A percentile compares a stretch with the other conserved stretches of the same genome.
phyloP scores from a whole-genome alignment of 2,329 filamentous ascomycete species.

The Xylariaceae sp. region DNA sequence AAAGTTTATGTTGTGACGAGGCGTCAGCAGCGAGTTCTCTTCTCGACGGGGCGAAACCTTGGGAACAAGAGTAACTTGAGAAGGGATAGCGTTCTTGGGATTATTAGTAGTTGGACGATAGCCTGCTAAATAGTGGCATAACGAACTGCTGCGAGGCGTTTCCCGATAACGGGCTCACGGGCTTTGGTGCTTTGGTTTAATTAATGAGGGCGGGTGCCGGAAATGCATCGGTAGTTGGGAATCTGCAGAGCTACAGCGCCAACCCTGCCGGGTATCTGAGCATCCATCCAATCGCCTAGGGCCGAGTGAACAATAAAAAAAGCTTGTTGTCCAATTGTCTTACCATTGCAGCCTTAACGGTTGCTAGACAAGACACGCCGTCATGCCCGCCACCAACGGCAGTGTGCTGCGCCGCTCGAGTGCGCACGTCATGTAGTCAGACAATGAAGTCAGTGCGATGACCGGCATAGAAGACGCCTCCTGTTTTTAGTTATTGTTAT shows the following conservation, averaged over 20 bases:
- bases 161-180: constrained; percentile 22
- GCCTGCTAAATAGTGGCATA: neutral
- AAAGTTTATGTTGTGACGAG: neutral
- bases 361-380: too few relatives aligned
- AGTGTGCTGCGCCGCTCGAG: constrained; percentile 4
- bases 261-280: neutral
- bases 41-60: neutral
- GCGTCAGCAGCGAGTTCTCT: neutral
- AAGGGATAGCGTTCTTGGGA: neutral
- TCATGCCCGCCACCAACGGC: too few relatives aligned
- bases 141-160: neutral
- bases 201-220: constrained; percentile 12
- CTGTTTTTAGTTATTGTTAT: constrained; percentile 18
- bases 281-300: neutral
- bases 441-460: constrained; percentile 20
- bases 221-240: constrained; percentile 27
- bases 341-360: too few relatives aligned
- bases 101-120: neutral
- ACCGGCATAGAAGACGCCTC: constrained; percentile 16
- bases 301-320: neutral
- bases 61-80: too few relatives aligned
- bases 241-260: constrained; percentile 12
- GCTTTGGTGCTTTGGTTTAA: too few relatives aligned
- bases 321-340: neutral
- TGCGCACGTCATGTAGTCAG: constrained; percentile 10